Conservation (phyloP, 1,139 yeast genomes). For the Scheffersomyces segobiensis region DNA sequence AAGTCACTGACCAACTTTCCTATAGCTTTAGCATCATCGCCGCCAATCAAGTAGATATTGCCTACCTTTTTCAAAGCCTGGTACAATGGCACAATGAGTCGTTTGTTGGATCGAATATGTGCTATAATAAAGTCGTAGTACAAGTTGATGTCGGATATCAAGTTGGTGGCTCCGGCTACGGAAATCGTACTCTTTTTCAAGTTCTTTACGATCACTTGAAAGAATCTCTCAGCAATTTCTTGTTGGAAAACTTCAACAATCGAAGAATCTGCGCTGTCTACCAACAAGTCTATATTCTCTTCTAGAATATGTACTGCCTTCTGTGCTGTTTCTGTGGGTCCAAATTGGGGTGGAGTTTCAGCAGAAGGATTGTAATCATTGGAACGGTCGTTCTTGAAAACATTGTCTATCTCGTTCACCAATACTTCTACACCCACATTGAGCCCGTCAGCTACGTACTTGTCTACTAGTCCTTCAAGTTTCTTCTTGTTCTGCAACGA, state of each 20-base stretch:
- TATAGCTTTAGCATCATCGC: conserved; percentile 75
- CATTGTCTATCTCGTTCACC: conserved; percentile 66
- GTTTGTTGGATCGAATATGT: conserved; percentile 59
- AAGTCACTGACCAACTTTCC: conserved; percentile 84
- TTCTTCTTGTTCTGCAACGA: conserved; percentile 78
- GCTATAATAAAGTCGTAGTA: conserved; percentile 69
- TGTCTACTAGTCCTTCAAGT: conserved; percentile 80
- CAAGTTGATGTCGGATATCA: conserved; percentile 72
- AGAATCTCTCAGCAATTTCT: conserved; percentile 87
- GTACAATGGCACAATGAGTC: conserved; percentile 71
- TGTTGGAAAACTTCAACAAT: conserved; percentile 92
- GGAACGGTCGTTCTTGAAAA: conserved; percentile 26
- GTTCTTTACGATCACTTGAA: conserved; percentile 72
- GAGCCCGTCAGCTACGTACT: conserved; percentile 87
- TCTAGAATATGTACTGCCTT: conserved; percentile 62
- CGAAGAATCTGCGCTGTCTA: conserved; percentile 83
- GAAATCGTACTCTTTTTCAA: conserved; percentile 70
- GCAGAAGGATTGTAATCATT: conserved; percentile 36
- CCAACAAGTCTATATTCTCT: conserved; percentile 73
- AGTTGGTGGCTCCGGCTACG: conserved; percentile 76
- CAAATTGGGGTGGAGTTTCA: conserved; percentile 22
- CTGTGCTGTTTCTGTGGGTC: conserved; percentile 72
- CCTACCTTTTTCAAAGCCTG: conserved; percentile 83
- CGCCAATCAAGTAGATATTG: conserved; percentile 75
- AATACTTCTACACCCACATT: conserved; percentile 88